A percentile compares a stretch with the other conserved stretches of the same genome.
phyloP scores from a whole-genome alignment of 495 filamentous ascomycete genomes.

The Penicillium paxilli region DNA sequence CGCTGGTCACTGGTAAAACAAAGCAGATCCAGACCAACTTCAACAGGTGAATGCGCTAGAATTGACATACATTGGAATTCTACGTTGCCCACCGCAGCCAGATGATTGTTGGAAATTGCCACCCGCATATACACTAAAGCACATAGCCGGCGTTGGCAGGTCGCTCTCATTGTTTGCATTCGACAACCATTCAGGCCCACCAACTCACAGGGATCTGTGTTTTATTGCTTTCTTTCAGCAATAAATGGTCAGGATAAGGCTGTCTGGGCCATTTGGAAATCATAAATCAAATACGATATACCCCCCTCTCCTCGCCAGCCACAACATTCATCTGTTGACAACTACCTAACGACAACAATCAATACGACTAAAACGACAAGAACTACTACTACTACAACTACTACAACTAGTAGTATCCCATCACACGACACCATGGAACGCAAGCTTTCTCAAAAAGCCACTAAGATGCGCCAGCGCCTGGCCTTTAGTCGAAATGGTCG shows the following conservation, averaged over 20 bases:
- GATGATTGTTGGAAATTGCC: neutral
- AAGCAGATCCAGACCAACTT: neutral
- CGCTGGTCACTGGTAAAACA: neutral
- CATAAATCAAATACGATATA: neutral
- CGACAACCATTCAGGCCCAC: neutral
- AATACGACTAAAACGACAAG: too few species aligned
- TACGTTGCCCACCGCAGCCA: neutral
- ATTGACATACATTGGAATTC: neutral
- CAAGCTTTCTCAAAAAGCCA: slow-evolving; percentile 26
- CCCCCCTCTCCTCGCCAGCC: neutral
- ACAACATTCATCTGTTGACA: too few species aligned
- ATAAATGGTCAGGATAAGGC: neutral
- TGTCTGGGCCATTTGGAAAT: neutral
- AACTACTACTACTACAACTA: too few species aligned
- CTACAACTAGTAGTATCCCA: neutral
- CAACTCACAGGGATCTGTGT: too few species aligned
- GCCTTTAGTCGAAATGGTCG: slow-evolving; percentile 15
- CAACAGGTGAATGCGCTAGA: too few species aligned
- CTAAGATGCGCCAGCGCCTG: slow-evolving; percentile 25
- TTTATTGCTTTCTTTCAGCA: neutral
- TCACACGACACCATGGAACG: slow-evolving; percentile 19
- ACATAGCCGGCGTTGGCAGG: slow-evolving; percentile 6
- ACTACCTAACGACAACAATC: neutral
- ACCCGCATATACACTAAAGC: neutral
- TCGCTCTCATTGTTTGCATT: slow-evolving; percentile 3